A percentile compares a stretch with the other conserved stretches of the same genome.
Conservation (phyloP, 306 rosid genomes). For the Dalbergia oliveri region DNA sequence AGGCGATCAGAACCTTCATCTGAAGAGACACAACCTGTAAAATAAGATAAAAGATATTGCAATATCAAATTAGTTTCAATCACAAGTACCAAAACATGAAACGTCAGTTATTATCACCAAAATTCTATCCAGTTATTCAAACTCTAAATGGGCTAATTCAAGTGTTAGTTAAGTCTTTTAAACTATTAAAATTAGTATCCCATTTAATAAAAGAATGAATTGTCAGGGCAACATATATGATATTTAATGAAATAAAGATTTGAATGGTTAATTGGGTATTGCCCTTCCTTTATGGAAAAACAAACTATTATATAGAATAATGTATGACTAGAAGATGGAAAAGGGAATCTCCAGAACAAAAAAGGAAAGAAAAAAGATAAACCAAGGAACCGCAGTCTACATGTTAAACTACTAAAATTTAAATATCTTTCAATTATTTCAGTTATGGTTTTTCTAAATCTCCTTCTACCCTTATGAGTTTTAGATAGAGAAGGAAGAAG, state of each 20-base stretch:
- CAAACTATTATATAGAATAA: too few relatives aligned
- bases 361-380: too few relatives aligned
- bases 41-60: slow-evolving; percentile 35
- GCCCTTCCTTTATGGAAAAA: not conserved
- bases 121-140: not conserved
- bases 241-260: too few relatives aligned
- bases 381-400: not conserved
- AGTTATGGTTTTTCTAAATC: too few relatives aligned
- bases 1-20: slow-evolving; percentile 75
- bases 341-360: not conserved
- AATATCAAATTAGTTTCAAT: slow-evolving; percentile 30
- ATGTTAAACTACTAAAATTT: too few relatives aligned
- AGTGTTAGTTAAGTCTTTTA: not conserved
- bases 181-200: slow-evolving; percentile 29
- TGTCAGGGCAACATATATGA: slow-evolving; percentile 1
- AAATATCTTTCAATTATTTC: too few relatives aligned
- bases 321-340: not conserved
- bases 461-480: too few relatives aligned
- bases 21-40: slow-evolving; percentile 82
- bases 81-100: slow-evolving; percentile 17
- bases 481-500: too few relatives aligned
- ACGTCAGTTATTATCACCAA: not conserved
- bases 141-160: slow-evolving; percentile 27
- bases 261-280: not conserved
- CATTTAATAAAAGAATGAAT: slow-evolving; percentile 4